Evolutionary conservation across 2,329 filamentous ascomycete genomes (phyloP), one percentile per base, ranked within the genome.

Genomic region (Didymellaceae sp.): DNA sequence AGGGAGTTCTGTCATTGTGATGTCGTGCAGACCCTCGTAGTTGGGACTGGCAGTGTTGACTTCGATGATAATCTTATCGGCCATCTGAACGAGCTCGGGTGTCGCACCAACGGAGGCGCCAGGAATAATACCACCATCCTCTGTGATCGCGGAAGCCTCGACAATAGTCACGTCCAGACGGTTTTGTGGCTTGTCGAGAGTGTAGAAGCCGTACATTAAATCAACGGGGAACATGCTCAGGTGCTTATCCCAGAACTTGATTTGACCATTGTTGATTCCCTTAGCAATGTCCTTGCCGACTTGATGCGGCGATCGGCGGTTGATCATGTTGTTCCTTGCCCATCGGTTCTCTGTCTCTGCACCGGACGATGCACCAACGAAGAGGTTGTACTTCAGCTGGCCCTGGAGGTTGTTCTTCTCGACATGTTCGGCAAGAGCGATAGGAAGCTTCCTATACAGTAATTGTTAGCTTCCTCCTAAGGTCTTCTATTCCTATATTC

Each of bases 171-270:
- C 90, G 66, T 96, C 91, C 22, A 96, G 78, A 43, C 83, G 86
- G 68, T 88, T 89, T 56, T 82, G 82, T 5, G 86, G 82, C 68
- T 87, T 87, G 71, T 95, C 83, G 73, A 90, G 86, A 10, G 91
- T 95, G 77, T 95, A 96, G 75, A 82, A 93, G 22, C 89, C 77
- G 71, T 94, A 94, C 72, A 93, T 88, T 58, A 96, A 78, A 70
- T 96, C 91, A 30, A 87, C 82, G 4, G 91, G 91, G 72, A 96
- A 96, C 91, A 95, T 95, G 75, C 87, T 91, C 69, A 96, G 74
- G 77, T 96, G 91, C 78, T 96, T 96, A 74, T 96, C 91, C 71
- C 95, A 96, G 76, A 96, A 96, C 57, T 93, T 86, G 76, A 96
- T 96, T 61, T 87, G 82, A 33, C 91, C 91, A 63, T 87, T 86